These are phyloP conservation scores for Lactifluus piperatus DNA, from an alignment of 768 basidiomycete genomes.

Conservation along the genomic window DNA sequence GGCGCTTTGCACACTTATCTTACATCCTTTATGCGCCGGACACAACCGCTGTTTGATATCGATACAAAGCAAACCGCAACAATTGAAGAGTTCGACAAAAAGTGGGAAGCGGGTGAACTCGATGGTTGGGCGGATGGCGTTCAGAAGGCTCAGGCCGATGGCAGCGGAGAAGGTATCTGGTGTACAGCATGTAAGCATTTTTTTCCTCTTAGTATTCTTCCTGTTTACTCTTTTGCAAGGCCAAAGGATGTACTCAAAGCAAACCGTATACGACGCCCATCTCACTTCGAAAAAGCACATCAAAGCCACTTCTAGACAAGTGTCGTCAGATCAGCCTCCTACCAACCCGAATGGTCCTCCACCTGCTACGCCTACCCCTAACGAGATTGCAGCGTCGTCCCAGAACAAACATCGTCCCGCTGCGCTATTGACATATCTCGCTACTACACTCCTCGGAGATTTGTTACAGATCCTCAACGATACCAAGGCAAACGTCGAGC, in stretches of 20 bases:
- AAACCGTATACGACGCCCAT: conserved; percentile 96
- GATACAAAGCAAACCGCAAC: conserved; percentile 57
- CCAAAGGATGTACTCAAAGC: conserved; percentile 91
- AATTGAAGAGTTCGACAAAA: conserved; percentile 59
- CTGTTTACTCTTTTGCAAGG: conserved; percentile 38
- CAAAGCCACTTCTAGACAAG: conserved; percentile 79
- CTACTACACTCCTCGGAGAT: conserved; percentile 53
- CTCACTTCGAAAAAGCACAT: conserved; percentile 92
- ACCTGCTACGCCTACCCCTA: conserved; percentile 26
- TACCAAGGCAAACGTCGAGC: conserved; percentile 93
- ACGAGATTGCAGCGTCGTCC: conserved; percentile 23
- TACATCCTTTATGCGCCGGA: conserved; percentile 75
- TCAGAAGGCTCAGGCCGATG: conserved; percentile 30
- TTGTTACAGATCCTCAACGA: conserved; percentile 68
- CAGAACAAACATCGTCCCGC: conserved; percentile 50
- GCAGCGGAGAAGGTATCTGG: conserved; percentile 74
- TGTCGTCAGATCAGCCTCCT: conserved; percentile 35
- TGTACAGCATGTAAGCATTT: conserved; percentile 76
- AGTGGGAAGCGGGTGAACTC: conserved; percentile 75
- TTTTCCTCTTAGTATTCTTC: neutral
- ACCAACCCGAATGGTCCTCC: conserved; percentile 53
- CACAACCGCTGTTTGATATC: conserved; percentile 74
- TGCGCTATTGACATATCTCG: conserved; percentile 65
- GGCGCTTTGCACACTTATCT: conserved; percentile 76
- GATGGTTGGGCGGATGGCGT: conserved; percentile 60